A percentile compares a stretch with the other conserved stretches of the same genome.
phyloP scores from a whole-genome alignment of 2,329 filamentous ascomycete genomes.

The Epichloe festucae region DNA sequence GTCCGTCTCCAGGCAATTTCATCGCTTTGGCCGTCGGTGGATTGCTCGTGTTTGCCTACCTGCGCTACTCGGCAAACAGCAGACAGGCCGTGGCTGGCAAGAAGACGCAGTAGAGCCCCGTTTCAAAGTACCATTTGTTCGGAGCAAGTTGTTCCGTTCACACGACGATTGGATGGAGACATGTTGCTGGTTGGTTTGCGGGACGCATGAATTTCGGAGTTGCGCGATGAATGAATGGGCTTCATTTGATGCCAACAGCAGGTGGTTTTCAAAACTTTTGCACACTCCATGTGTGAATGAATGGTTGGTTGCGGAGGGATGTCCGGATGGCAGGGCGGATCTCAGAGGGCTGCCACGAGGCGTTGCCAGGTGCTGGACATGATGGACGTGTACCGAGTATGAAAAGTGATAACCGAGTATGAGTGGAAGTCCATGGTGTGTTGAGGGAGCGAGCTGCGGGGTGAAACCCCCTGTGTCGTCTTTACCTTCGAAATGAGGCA shows the following conservation, averaged over 20 bases:
- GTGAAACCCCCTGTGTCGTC: too few species aligned
- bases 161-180: too few species aligned
- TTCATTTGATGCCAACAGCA: conserved; percentile 4
- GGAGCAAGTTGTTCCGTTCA: too few species aligned
- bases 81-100: conserved; percentile 14
- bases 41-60: conserved; percentile 20
- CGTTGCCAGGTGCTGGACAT: conserved; percentile 9
- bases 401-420: too few species aligned
- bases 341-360: conserved; percentile 19
- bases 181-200: too few species aligned
- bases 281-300: too few species aligned
- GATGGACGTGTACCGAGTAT: too few species aligned
- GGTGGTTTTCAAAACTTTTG: conserved; percentile 14
- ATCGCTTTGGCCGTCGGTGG: conserved; percentile 21
- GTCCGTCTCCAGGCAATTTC: conserved; percentile 19
- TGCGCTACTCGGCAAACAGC: conserved; percentile 21
- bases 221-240: too few species aligned
- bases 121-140: too few species aligned
- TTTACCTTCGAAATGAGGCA: too few species aligned
- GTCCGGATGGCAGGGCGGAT: conserved; percentile 29
- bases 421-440: background rate
- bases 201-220: too few species aligned
- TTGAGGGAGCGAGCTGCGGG: background rate
- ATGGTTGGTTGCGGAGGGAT: conserved; percentile 27
- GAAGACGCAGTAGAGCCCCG: conserved; percentile 15